Base-by-base conservation (phyloP, 2,329 filamentous ascomycete genomes). In the Hypocrella siamensis region DNA sequence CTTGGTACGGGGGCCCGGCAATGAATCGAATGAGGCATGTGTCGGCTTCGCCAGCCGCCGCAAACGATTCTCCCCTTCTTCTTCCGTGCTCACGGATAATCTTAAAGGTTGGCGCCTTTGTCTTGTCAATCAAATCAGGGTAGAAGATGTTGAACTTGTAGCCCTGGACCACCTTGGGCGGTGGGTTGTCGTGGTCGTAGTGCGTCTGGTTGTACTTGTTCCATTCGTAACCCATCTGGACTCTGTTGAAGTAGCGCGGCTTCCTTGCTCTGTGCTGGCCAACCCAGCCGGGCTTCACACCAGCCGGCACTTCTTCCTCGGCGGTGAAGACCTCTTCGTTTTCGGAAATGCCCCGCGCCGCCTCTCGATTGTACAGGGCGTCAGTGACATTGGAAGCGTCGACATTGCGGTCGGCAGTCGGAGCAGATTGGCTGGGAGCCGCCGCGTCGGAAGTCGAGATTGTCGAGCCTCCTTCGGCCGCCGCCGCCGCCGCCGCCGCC, bases 71-170 rank as follows among this genome's bases (percentile, higher is more conserved):
- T 17, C 90, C 90, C 36, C 83, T 73, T 51, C 81, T 79, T 36
- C 90, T 70, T 12, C 90, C 90, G 47, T 90, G 76, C 56, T 96
- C 90, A 26, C 90, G 78, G 48, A 94, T 83, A 42, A 98, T 96
- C 51, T 83, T 83, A 59, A 92, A 98, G 0, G 86, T 96, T 8
- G 90, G 90, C 2, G 90, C 86, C 56, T 86, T 93, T 19, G 78
- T 74, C 58, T 88, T 93, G 61, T 96, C 86, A 46, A 96, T 84
- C 19, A 98, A 72, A 45, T 98, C 90, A 0, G 90, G 90, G 49
- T 98, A 98, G 58, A 98, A 98, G 31, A 98, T 88, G 59, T 98
- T 96, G 67, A 98, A 98, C 54, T 93, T 94, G 66, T 98, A 98
- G 35, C 90, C 90, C 53, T 98, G 90, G 9, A 98, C 90, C 6